Percentiles rank a stretch among this genome's conserved stretches.
phyloP scores from a whole-genome alignment of 805 yeast species.

The Cyberlindnera lachancei region DNA sequence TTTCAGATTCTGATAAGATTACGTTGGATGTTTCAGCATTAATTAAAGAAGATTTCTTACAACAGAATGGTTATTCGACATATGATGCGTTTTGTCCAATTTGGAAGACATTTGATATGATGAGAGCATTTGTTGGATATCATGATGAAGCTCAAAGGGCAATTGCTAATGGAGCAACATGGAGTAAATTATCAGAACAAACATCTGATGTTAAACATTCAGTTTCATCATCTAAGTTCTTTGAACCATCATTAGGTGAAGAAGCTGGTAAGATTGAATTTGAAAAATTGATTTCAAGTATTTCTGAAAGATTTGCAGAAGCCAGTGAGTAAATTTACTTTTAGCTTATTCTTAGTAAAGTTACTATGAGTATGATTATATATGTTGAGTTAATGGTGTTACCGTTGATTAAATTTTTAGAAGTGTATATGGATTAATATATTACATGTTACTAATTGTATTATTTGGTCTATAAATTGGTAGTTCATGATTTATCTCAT shows the following conservation, averaged over 20 bases:
- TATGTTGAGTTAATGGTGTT: too few relatives aligned
- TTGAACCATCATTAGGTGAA: conserved; percentile 91
- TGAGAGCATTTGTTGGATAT: conserved; percentile 88
- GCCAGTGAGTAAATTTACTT: conserved; percentile 71
- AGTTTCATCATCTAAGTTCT: conserved; percentile 91
- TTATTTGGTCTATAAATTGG: too few relatives aligned
- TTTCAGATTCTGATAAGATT: conserved; percentile 94
- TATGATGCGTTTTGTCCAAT: conserved; percentile 99
- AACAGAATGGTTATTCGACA: conserved; percentile 97
- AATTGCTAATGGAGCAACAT: conserved; percentile 83
- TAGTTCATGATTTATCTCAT: too few relatives aligned
- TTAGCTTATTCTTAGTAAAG: too few relatives aligned
- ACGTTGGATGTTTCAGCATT: conserved; percentile 87
- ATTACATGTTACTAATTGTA: too few relatives aligned
- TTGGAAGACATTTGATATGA: conserved; percentile 98
- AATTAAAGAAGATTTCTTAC: conserved; percentile 96
- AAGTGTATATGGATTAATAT: too few relatives aligned
- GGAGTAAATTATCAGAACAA: conserved; percentile 87
- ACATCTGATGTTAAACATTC: conserved; percentile 89
- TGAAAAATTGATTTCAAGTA: conserved; percentile 62
- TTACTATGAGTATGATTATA: too few relatives aligned
- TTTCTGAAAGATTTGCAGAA: conserved; percentile 90
- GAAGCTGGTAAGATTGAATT: conserved; percentile 69
- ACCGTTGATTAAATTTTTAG: too few relatives aligned
- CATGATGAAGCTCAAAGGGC: conserved; percentile 98